A percentile compares a stretch with the other conserved stretches of the same genome.
Evolutionary conservation across 164 flowering plant species (phyloP).

Genomic region (Nymphaea thermarum): DNA sequence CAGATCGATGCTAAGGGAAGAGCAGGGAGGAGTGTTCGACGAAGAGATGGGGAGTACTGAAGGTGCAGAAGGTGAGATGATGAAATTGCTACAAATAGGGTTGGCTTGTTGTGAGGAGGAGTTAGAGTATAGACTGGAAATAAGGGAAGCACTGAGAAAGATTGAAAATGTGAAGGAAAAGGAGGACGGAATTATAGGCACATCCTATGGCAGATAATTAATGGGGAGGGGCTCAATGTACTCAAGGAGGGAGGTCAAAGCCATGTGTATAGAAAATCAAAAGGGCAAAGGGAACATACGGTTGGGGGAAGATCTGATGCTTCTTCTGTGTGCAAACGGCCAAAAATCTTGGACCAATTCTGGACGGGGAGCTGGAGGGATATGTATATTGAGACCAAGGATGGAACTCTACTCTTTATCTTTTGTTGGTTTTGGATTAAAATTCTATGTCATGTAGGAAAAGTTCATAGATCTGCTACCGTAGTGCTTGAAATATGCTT

Average conservation of each 20-base stretch:
- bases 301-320: no score
- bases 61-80: slow-evolving; percentile 1
- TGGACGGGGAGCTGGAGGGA: no score
- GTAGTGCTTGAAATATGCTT: no score
- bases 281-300: no score
- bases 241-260: neutral
- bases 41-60: neutral
- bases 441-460: no score
- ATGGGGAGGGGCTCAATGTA: neutral
- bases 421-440: no score
- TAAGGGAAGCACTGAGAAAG: neutral
- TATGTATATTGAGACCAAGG: no score
- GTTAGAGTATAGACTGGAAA: neutral
- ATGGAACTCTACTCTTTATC: no score
- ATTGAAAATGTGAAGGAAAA: neutral
- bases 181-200: neutral
- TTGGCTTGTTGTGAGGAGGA: neutral
- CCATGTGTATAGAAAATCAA: no score
- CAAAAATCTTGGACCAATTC: no score
- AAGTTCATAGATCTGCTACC: no score
- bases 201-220: neutral
- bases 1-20: neutral
- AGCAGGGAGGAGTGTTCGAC: neutral
- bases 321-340: no score
- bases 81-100: neutral